Evolutionary conservation across 2,329 filamentous ascomycete species (phyloP).

Genomic region (Aureobasidium sp.): DNA sequence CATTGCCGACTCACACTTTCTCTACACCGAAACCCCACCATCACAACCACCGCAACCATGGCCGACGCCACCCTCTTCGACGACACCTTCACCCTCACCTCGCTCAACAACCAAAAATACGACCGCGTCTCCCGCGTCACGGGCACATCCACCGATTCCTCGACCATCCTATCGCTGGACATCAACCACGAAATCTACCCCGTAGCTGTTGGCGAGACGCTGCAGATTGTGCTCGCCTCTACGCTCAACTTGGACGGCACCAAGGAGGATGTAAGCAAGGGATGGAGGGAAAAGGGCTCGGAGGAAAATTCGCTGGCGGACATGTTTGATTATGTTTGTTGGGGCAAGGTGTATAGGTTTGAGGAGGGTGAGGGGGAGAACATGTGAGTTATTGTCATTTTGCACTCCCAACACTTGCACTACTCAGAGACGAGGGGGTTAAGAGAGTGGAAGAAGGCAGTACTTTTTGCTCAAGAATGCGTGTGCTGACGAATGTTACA

Average conservation of each 20-base stretch:
- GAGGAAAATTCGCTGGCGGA: conserved; percentile 55
- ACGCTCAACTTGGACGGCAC: conserved; percentile 79
- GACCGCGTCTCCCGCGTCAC: conserved; percentile 85
- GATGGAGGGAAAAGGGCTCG: conserved; percentile 64
- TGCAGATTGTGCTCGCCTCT: conserved; percentile 76
- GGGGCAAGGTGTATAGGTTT: conserved; percentile 83
- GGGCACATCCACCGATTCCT: conserved; percentile 65
- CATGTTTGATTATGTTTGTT: conserved; percentile 79
- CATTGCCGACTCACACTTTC: not conserved
- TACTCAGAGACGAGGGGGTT: too few species aligned
- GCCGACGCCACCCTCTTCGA: conserved; percentile 90
- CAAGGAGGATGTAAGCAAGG: conserved; percentile 40
- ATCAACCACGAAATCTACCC: conserved; percentile 92
- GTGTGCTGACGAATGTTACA: not conserved
- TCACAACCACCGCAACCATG: conserved; percentile 41
- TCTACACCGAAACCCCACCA: not conserved
- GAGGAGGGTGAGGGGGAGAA: conserved; percentile 75
- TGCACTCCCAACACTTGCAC: too few species aligned
- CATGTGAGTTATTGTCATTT: conserved; percentile 37
- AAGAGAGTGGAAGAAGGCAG: too few species aligned
- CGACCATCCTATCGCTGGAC: conserved; percentile 75
- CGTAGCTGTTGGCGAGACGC: conserved; percentile 60
- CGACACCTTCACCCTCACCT: conserved; percentile 76
- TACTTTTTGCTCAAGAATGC: too few species aligned
- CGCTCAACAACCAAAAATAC: conserved; percentile 79